Conservation (phyloP, 257 asterid genomes). For the Euphrasia confusa region DNA sequence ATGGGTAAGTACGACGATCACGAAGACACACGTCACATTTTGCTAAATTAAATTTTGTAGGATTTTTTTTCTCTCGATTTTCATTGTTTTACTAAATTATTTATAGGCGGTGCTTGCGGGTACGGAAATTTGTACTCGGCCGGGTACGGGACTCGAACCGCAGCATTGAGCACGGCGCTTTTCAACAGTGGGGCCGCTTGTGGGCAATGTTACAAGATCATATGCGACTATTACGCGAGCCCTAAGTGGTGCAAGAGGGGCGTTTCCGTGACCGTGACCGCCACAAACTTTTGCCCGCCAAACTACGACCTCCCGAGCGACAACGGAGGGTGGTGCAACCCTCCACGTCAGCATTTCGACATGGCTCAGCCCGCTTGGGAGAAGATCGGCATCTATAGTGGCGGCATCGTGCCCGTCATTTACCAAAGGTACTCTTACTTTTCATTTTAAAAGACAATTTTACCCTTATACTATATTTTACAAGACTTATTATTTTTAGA, state of each 20-base stretch:
- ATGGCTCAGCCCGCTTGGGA: slow-evolving; percentile 80
- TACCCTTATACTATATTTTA: no score
- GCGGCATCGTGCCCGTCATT: slow-evolving; percentile 57
- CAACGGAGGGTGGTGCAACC: slow-evolving; percentile 83
- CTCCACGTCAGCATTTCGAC: slow-evolving; percentile 71
- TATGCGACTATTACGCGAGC: slow-evolving; percentile 41
- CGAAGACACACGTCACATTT: background rate
- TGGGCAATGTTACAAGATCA: slow-evolving; percentile 60
- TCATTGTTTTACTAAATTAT: background rate
- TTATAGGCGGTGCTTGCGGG: slow-evolving; percentile 65
- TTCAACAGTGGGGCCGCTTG: slow-evolving; percentile 57
- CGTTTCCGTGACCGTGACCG: slow-evolving; percentile 48
- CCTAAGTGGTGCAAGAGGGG: slow-evolving; percentile 52
- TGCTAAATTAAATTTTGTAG: background rate
- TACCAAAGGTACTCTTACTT: slow-evolving; percentile 47
- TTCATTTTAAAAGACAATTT: no score
- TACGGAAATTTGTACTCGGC: slow-evolving; percentile 45
- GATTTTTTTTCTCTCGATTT: no score
- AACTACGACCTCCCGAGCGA: slow-evolving; percentile 50
- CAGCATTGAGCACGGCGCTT: slow-evolving; percentile 65
- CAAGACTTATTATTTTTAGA: no score
- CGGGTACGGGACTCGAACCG: slow-evolving; percentile 57
- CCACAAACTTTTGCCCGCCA: slow-evolving; percentile 74
- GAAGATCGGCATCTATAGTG: slow-evolving; percentile 55
- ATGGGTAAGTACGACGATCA: slow-evolving; percentile 38